Evolutionary conservation across 768 basidiomycete species (phyloP).

Genomic region (Kondoa malvinella): DNA sequence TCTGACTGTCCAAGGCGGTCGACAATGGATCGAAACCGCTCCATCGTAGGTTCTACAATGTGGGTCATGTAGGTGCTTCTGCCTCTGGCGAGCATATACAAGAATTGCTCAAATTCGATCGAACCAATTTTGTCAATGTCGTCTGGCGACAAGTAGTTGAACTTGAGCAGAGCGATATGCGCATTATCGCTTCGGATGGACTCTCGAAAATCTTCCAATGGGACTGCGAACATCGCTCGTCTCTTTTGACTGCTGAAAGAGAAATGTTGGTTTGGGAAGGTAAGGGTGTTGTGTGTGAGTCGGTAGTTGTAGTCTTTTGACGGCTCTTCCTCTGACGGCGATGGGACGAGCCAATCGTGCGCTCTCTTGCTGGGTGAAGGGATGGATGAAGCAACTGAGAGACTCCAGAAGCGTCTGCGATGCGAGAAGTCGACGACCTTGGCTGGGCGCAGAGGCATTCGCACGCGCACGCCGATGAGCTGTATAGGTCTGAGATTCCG

Average conservation of each 20-base stretch:
- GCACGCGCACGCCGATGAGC: neutral
- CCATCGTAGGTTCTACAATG: neutral
- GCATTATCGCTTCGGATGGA: neutral
- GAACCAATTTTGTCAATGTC: neutral
- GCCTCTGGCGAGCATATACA: neutral
- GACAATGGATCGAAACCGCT: neutral
- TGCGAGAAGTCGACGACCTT: neutral
- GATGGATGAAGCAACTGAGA: too few relatives aligned
- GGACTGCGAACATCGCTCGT: too few relatives aligned
- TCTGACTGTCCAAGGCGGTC: neutral
- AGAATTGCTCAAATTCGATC: neutral
- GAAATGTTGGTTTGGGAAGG: too few relatives aligned
- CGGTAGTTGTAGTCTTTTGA: too few relatives aligned
- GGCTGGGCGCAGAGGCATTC: neutral
- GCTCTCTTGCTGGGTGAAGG: too few relatives aligned
- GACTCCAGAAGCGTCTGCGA: too few relatives aligned
- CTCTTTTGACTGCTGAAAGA: neutral
- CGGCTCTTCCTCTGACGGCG: too few relatives aligned
- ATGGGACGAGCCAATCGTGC: too few relatives aligned
- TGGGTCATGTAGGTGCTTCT: neutral
- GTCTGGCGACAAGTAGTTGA: neutral
- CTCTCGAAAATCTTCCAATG: neutral
- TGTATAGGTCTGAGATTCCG: neutral
- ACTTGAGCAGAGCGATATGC: neutral
- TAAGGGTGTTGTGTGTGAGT: too few relatives aligned